Base-by-base conservation (phyloP, 495 filamentous ascomycete species). In the Xanthoparmelia taractica region DNA sequence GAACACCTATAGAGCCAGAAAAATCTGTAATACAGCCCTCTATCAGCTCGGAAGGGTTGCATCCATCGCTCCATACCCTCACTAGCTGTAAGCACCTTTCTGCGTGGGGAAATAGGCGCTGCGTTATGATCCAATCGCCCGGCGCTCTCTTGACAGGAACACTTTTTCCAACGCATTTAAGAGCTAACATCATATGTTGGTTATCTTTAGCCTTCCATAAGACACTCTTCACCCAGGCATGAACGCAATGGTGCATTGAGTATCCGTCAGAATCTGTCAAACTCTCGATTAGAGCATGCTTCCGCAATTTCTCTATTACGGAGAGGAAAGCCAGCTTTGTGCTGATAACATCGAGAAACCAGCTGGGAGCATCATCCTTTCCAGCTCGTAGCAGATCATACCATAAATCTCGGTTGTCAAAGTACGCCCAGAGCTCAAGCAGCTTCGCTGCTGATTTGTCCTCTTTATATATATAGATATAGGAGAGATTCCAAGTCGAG, bases 161-260 rank as follows among this genome's bases (percentile, higher is more conserved):
- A 7, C 4, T 47, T 8, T 25, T 7, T 25, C 43, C n/a, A 25
- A 47, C 7, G 8, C 43, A 47, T 1, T 20, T 11, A 47, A 47
- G n/a, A 10, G 43, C 43, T 23, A 47, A 47, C 8, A 0, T 47
- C 43, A 47, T 25, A 25, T 47, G 4, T 25, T 47, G 43, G 11
- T 11, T n/a, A 18, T 47, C 43, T 23, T n/a, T 25, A 27, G 50
- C 58, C 63, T 71, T 23, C 60, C 20, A 47, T 10, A 23, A 25
- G 43, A 47, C 20, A 11, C 8, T 47, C 43, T 23, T 23, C 43
- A 47, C 43, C 74, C 72, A 77, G 18, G 72, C 68, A 57, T 76
- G 73, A 58, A 76, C 68, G 47, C 72, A 75, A 55, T 67, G 61
- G 67, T 76, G 74, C 59, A 76, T 72, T 23, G 72, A 68, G 69